These are phyloP conservation scores for Aspergillus udagawae DNA, from an alignment of 2,329 filamentous ascomycete species.

Conservation along the genomic window DNA sequence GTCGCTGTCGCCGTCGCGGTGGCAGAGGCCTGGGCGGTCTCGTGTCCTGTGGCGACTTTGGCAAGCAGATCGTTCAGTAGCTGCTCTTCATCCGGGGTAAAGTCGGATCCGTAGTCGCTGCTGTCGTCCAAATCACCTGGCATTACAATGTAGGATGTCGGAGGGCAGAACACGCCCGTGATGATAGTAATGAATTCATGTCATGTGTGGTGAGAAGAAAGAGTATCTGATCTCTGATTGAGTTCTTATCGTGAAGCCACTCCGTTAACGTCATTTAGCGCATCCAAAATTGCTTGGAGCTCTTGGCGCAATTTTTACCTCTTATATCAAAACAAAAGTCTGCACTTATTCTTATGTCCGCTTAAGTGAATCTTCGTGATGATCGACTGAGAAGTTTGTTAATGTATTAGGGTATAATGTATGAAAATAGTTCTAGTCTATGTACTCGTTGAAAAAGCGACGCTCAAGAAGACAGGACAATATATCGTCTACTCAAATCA, in stretches of 20 bases:
- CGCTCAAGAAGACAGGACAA: not conserved
- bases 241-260: not conserved
- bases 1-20: slow-evolving; percentile 13
- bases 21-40: slow-evolving; percentile 16
- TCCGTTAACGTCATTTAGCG: not conserved
- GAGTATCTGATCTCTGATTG: not conserved
- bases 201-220: slow-evolving; percentile 3
- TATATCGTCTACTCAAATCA: not conserved
- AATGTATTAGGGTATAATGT: not conserved
- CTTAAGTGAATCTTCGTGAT: not conserved
- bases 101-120: slow-evolving; percentile 63
- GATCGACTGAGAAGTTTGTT: not conserved
- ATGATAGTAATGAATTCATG: slow-evolving; percentile 17
- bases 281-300: no score
- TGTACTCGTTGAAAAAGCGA: not conserved
- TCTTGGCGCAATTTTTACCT: no score
- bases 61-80: slow-evolving; percentile 50
- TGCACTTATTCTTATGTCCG: no score
- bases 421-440: not conserved
- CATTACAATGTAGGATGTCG: slow-evolving; percentile 7
- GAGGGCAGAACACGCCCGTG: slow-evolving; percentile 33
- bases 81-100: slow-evolving; percentile 55
- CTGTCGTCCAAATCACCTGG: slow-evolving; percentile 21
- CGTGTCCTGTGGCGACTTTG: slow-evolving; percentile 36
- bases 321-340: no score